These are phyloP conservation scores for Xylaria telfairii DNA, from an alignment of 495 filamentous ascomycete genomes.

Conservation along the genomic window DNA sequence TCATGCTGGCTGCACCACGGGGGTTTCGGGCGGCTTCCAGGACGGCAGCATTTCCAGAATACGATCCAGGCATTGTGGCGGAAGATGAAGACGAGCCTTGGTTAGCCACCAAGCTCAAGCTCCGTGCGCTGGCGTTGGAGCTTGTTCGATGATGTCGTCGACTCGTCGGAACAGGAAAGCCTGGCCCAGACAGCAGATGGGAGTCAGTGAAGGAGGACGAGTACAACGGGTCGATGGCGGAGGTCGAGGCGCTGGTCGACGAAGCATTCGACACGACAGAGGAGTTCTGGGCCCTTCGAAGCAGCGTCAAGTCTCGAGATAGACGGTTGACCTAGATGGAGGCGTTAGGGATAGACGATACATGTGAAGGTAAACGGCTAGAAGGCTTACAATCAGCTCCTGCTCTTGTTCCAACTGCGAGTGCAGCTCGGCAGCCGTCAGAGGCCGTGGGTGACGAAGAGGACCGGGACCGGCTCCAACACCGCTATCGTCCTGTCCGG, in stretches of 20 bases:
- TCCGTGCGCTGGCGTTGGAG: constrained; percentile 60
- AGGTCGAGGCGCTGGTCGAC: constrained; percentile 62
- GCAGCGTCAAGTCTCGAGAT: constrained; percentile 79
- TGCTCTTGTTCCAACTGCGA: constrained; percentile 89
- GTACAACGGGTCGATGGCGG: constrained; percentile 43
- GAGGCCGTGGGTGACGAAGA: constrained; percentile 78
- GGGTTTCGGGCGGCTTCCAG: constrained; percentile 41
- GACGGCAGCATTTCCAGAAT: constrained; percentile 36
- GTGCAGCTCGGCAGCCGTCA: constrained; percentile 87
- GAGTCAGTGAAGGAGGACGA: constrained; percentile 41
- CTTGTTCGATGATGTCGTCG: constrained; percentile 52
- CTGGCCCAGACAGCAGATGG: constrained; percentile 42
- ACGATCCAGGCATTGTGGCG: constrained; percentile 33
- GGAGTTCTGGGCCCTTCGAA: constrained; percentile 79
- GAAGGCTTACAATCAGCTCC: constrained; percentile 79
- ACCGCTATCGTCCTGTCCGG: constrained; percentile 58
- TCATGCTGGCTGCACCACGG: constrained; percentile 43
- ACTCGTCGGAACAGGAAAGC: constrained; percentile 47
- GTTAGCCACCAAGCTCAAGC: constrained; percentile 55
- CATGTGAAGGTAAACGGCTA: background rate
- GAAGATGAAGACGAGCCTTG: constrained; percentile 32
- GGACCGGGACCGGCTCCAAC: constrained; percentile 70
- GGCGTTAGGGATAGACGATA: constrained; percentile 18
- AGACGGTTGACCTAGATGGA: constrained; percentile 80
- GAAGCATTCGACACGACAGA: constrained; percentile 83